Evolutionary conservation across 129 eudicot species (phyloP).

Genomic region (Logfia minima): DNA sequence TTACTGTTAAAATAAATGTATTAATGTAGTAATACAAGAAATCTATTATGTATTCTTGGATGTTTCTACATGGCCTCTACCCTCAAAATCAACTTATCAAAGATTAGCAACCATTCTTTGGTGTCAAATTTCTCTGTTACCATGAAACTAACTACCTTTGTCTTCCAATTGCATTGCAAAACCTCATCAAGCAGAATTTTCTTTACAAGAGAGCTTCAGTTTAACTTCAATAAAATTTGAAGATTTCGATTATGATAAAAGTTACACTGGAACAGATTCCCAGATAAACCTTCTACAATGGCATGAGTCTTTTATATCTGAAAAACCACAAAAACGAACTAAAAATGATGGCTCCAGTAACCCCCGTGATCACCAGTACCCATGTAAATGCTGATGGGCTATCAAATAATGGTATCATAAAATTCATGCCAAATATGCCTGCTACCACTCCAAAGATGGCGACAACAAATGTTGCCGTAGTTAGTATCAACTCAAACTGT

Average conservation of each 20-base stretch:
- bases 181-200: constrained; percentile 38
- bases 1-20: too few relatives aligned
- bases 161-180: constrained; percentile 1
- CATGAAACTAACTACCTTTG: neutral
- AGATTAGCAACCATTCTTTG: too few relatives aligned
- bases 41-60: too few relatives aligned
- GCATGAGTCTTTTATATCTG: constrained; percentile 79
- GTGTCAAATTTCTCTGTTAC: too few relatives aligned
- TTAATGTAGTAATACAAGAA: too few relatives aligned
- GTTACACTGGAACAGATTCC: constrained; percentile 3
- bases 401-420: constrained; percentile 55
- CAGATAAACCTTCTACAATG: constrained; percentile 52
- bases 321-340: constrained; percentile 76
- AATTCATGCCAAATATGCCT: constrained; percentile 97
- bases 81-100: too few relatives aligned
- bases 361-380: constrained; percentile 79
- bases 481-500: constrained; percentile 84
- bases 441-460: constrained; percentile 98
- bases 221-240: neutral
- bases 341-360: constrained; percentile 60
- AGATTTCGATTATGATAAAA: constrained; percentile 2
- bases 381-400: constrained; percentile 69
- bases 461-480: constrained; percentile 91
- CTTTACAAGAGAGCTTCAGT: constrained; percentile 27
- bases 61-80: too few relatives aligned